Percentiles rank a stretch among this genome's conserved stretches.
These are phyloP conservation scores for Saccharomyces jurei DNA, from an alignment of 805 yeast species.

Conservation along the genomic window DNA sequence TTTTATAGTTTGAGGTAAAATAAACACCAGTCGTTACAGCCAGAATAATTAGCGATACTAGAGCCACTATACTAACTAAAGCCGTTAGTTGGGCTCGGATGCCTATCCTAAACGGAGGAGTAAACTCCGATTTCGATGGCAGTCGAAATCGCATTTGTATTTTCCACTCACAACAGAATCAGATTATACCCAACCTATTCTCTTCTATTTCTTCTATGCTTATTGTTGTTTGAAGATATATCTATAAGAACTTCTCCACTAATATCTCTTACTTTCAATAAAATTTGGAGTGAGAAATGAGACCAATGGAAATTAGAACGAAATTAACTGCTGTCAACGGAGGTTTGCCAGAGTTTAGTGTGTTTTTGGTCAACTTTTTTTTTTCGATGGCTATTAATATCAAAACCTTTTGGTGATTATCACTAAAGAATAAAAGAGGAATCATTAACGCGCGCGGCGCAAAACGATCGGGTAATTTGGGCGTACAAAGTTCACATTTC, in stretches of 20 bases:
- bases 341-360: not conserved
- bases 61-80: slow-evolving; percentile 60
- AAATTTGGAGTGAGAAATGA: not conserved
- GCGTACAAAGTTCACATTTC: not conserved
- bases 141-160: not conserved
- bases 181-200: not conserved
- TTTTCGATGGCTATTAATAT: not conserved
- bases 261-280: not conserved
- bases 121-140: slow-evolving; percentile 5
- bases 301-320: too few relatives aligned
- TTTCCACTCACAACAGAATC: slow-evolving; percentile 2
- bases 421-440: not conserved
- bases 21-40: slow-evolving; percentile 73
- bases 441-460: not conserved
- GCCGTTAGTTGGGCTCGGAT: slow-evolving; percentile 69
- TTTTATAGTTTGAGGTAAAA: slow-evolving; percentile 54
- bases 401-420: not conserved
- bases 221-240: not conserved
- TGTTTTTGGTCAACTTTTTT: not conserved
- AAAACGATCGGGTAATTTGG: not conserved
- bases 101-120: slow-evolving; percentile 45
- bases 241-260: not conserved
- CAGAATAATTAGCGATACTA: slow-evolving; percentile 60
- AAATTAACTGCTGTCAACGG: not conserved
- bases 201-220: not conserved